Evolutionary conservation across 148 eudicot genomes (phyloP).

Genomic region (Talinum fruticosum): DNA sequence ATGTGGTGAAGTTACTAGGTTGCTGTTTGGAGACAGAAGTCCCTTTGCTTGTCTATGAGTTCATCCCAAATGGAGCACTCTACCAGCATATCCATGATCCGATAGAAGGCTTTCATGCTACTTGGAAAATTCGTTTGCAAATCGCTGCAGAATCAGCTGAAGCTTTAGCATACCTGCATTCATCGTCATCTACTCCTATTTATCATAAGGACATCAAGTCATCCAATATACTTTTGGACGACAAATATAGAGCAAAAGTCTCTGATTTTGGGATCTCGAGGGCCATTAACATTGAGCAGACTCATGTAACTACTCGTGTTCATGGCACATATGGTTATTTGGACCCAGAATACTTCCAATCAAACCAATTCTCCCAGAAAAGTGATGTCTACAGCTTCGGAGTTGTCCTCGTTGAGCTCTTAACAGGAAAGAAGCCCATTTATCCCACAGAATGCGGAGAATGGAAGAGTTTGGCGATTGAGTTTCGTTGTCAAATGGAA

Average conservation of each 20-base stretch:
- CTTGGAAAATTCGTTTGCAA: slow-evolving; percentile 20
- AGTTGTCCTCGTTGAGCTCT: slow-evolving; percentile 23
- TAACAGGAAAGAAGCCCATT: slow-evolving; percentile 28
- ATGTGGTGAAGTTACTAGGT: too few species aligned
- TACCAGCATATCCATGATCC: too few species aligned
- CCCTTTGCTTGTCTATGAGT: too few species aligned
- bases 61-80: too few species aligned
- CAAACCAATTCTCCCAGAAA: slow-evolving; percentile 32
- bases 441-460: slow-evolving; percentile 17
- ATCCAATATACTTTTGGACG: slow-evolving; percentile 30
- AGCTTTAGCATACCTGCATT: too few species aligned
- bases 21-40: too few species aligned
- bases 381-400: slow-evolving; percentile 32
- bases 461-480: slow-evolving; percentile 26
- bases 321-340: too few species aligned
- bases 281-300: slow-evolving; percentile 34
- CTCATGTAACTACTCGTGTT: slow-evolving; percentile 32
- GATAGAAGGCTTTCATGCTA: slow-evolving; percentile 20
- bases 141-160: not conserved
- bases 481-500: slow-evolving; percentile 30
- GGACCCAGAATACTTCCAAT: too few species aligned
- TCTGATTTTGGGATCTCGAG: slow-evolving; percentile 32
- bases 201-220: slow-evolving; percentile 36
- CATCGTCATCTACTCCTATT: slow-evolving; percentile 30
- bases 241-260: slow-evolving; percentile 23